Percentiles rank a stretch among this genome's conserved stretches.
These are phyloP conservation scores for Durusdinium trenchii DNA, from an alignment of 73 alveolate species.

Conservation along the genomic window DNA sequence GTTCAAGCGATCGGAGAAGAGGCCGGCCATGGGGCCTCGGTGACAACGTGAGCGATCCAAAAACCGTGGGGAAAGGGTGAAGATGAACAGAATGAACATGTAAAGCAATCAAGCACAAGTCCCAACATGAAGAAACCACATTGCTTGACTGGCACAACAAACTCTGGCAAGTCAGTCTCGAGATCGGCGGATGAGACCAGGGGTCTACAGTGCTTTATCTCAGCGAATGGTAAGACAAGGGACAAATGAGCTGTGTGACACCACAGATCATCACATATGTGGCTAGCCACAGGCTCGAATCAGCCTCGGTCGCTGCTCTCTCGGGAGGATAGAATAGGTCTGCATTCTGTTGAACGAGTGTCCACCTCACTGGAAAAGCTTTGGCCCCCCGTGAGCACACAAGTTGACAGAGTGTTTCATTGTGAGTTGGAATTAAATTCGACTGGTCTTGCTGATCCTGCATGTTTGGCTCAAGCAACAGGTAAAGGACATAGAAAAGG, in stretches of 20 bases:
- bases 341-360: background rate
- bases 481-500: too few species aligned
- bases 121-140: background rate
- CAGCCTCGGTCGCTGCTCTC: background rate
- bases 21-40: slow-evolving; percentile 76
- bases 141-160: background rate
- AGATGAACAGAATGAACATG: too few species aligned
- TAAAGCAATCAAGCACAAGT: background rate
- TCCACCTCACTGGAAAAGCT: too few species aligned
- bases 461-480: too few species aligned
- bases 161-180: background rate
- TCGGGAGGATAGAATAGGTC: background rate
- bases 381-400: too few species aligned
- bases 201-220: too few species aligned
- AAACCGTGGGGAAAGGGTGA: too few species aligned
- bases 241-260: slow-evolving; percentile 49
- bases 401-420: too few species aligned
- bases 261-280: slow-evolving; percentile 85
- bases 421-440: too few species aligned
- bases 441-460: too few species aligned
- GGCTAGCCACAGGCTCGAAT: slow-evolving; percentile 82
- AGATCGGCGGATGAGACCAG: background rate
- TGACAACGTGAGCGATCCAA: background rate
- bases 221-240: background rate
- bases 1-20: slow-evolving; percentile 40